phyloP scores from a whole-genome alignment of 2,329 filamentous ascomycete genomes.

The Neonectria faginata region DNA sequence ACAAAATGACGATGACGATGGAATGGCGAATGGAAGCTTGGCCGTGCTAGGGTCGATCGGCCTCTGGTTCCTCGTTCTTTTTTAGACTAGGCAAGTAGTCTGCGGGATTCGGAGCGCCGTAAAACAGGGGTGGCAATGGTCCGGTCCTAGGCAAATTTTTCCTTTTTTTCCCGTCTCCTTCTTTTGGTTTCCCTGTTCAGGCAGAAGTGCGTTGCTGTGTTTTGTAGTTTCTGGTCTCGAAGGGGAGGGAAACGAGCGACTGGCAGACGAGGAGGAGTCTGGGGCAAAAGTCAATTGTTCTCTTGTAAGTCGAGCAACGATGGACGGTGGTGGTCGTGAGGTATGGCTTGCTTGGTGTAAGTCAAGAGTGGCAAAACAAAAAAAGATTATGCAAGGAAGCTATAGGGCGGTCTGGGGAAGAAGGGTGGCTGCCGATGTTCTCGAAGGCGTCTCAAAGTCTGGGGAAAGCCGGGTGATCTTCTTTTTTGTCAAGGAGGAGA shows the following conservation, averaged over 20 bases:
- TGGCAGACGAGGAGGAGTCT: constrained; percentile 11
- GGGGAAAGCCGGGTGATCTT: constrained; percentile 27
- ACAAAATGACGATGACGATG: constrained; percentile 21
- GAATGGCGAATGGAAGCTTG: constrained; percentile 24
- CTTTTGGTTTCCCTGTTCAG: constrained; percentile 4
- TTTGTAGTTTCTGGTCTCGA: constrained; percentile 26
- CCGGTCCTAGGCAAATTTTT: constrained; percentile 27
- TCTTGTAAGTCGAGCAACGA: constrained; percentile 8
- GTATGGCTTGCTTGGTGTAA: constrained; percentile 1
- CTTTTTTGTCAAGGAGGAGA: constrained; percentile 25
- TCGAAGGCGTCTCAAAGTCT: constrained; percentile 20
- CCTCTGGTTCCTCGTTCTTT: neutral
- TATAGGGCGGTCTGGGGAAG: constrained; percentile 20
- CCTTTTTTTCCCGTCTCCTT: constrained; percentile 1
- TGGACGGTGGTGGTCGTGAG: constrained; percentile 9
- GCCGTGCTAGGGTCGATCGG: constrained; percentile 36
- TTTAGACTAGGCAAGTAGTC: constrained; percentile 20
- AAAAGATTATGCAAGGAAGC: constrained; percentile 11
- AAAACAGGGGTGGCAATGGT: constrained; percentile 22
- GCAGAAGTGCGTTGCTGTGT: constrained; percentile 16
- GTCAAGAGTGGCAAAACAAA: constrained; percentile 17
- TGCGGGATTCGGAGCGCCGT: constrained; percentile 29
- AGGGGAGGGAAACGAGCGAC: constrained; percentile 23
- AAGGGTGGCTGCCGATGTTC: constrained; percentile 14
- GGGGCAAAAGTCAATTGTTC: constrained; percentile 15